Base-by-base conservation (phyloP, 2,329 filamentous ascomycete species). In the Aspergillus candidus region DNA sequence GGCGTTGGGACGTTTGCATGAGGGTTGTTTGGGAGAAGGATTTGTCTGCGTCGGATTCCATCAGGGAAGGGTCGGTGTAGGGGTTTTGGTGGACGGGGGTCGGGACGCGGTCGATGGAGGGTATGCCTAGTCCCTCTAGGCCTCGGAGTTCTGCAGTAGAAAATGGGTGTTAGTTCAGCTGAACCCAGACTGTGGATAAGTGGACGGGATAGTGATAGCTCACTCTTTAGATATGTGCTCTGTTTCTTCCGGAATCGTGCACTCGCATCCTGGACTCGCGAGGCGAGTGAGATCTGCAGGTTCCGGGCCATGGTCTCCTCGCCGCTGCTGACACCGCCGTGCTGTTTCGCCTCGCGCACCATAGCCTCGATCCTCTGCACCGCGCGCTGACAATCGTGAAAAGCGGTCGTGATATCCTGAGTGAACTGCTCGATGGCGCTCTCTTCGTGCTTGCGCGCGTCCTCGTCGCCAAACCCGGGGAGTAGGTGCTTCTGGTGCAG, bases 291-390 rank as follows among this genome's bases (percentile, higher is more conserved):
- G 53, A 94, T 88, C 67, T 97, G 90, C 47, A 98, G 87, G 62
- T 98, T 98, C 69, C 82, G 84, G 40, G 91, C 93, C 90, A 98
- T 97, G 11, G 82, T 87, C 71, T 95, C 89, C 65, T 98, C 93
- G 31, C 88, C 88, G 55, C 78, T 80, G 56, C 79, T 88, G 53
- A 94, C 81, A 40, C 77, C 79, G 29, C 63, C 85, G 34, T 82
- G 77, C 55, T 83, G 77, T 61, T 83, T 84, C 29, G 86, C 80
- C 56, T 96, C 89, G 52, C 80, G 79, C 41, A 95, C 86, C 82
- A 97, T 88, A 56, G 76, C 76, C 62, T 96, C 90, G 44, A 98
- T 84, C 50, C 83, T 79, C 71, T 94, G 82, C 57, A 98, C 95
- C 44, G 86, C 84, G 48, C 81, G 80, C 66, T 97, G 90, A 65